These are phyloP conservation scores for Chytriomyces confervae DNA, from an alignment of 192 early-diverging fungal species.

Conservation along the genomic window DNA sequence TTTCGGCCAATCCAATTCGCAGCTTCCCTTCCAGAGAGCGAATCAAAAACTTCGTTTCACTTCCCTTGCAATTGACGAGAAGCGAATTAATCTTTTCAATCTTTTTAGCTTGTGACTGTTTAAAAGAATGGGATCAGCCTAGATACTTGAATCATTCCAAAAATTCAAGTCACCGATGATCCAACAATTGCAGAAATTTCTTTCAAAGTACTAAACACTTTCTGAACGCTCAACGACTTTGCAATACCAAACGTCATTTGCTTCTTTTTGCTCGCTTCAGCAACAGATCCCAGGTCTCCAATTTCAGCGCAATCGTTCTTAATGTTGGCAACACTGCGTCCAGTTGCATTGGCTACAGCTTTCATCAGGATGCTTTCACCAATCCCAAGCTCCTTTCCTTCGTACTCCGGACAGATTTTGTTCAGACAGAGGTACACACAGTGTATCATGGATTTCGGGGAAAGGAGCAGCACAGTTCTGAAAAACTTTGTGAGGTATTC, in stretches of 20 bases:
- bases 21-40: slow-evolving; percentile 90
- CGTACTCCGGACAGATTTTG: slow-evolving; percentile 90
- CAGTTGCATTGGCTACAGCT: slow-evolving; percentile 89
- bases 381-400: slow-evolving; percentile 93
- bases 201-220: slow-evolving; percentile 85
- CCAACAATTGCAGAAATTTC: slow-evolving; percentile 87
- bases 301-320: slow-evolving; percentile 76
- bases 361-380: slow-evolving; percentile 94
- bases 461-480: slow-evolving; percentile 63
- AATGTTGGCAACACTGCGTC: slow-evolving; percentile 73
- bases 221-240: slow-evolving; percentile 73
- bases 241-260: slow-evolving; percentile 86
- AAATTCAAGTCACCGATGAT: slow-evolving; percentile 55
- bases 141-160: neutral
- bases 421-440: slow-evolving; percentile 92
- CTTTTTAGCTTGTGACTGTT: slow-evolving; percentile 78
- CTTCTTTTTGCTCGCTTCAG: slow-evolving; percentile 77
- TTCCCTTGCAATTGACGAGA: slow-evolving; percentile 74
- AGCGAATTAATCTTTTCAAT: slow-evolving; percentile 76
- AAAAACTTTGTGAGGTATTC: slow-evolving; percentile 77
- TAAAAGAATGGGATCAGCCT: neutral
- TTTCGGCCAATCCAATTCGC: slow-evolving; percentile 94
- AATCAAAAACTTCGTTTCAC: slow-evolving; percentile 88
- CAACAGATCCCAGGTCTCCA: slow-evolving; percentile 93
- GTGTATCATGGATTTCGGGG: slow-evolving; percentile 70